A percentile compares a stretch with the other conserved stretches of the same genome.
Conservation (phyloP, 2,329 filamentous ascomycete genomes). For the Teratosphaeria zuluensis region DNA sequence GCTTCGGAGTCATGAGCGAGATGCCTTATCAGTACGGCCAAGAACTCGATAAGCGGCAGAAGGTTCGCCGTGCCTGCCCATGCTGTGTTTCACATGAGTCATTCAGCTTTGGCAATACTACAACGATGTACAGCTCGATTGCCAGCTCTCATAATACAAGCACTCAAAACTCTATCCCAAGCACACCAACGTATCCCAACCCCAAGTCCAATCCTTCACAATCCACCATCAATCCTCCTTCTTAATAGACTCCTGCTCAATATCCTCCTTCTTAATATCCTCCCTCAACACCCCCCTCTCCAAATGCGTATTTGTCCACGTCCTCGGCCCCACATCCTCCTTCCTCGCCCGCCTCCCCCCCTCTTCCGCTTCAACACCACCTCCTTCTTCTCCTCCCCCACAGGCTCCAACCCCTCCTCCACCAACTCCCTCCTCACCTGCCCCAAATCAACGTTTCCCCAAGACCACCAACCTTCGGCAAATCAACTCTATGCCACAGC, state of each 20-base stretch:
- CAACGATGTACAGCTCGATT: background rate
- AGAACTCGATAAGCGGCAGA: background rate
- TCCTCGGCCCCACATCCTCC: background rate
- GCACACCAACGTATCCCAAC: background rate
- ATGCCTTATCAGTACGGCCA: background rate
- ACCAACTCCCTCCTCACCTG: background rate
- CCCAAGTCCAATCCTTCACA: too few relatives aligned
- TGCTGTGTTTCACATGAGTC: background rate
- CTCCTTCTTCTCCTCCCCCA: background rate
- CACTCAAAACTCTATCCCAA: too few relatives aligned
- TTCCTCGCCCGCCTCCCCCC: too few relatives aligned
- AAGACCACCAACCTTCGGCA: background rate
- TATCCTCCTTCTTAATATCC: background rate
- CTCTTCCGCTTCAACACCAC: background rate
- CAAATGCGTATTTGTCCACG: background rate
- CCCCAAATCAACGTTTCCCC: background rate
- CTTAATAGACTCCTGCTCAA: background rate
- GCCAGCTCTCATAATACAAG: background rate
- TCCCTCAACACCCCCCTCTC: background rate
- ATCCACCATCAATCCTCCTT: background rate
- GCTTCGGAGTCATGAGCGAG: too few relatives aligned
- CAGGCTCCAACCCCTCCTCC: background rate
- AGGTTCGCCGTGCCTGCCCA: background rate
- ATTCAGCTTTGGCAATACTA: background rate
- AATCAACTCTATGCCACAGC: background rate